Conservation (phyloP, 2,329 filamentous ascomycete genomes). For the Sphaerostilbella broomeana region DNA sequence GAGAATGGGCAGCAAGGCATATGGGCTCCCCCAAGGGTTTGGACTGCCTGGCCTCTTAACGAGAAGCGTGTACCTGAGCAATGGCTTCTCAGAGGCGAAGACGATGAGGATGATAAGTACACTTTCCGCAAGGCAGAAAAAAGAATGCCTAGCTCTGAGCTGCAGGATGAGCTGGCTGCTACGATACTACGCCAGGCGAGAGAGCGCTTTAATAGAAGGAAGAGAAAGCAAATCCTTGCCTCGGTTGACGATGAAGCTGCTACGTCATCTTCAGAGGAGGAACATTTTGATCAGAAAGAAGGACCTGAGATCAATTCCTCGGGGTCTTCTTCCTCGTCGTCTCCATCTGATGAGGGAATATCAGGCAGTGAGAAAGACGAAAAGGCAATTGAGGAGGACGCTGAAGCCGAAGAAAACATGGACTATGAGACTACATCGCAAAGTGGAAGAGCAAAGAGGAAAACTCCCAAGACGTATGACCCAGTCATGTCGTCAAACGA, state of each 20-base stretch:
- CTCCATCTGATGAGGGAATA: background rate
- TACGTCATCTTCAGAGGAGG: too few relatives aligned
- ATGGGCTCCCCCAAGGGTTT: constrained; percentile 52
- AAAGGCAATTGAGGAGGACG: constrained; percentile 8
- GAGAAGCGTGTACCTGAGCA: constrained; percentile 53
- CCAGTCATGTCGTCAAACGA: constrained; percentile 65
- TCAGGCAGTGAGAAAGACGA: background rate
- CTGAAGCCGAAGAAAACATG: constrained; percentile 8
- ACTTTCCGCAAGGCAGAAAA: constrained; percentile 40
- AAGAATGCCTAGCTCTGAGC: constrained; percentile 47
- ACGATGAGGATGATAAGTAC: constrained; percentile 44
- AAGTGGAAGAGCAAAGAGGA: background rate
- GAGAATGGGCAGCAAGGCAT: constrained; percentile 24
- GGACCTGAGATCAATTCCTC: too few relatives aligned
- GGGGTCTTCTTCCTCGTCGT: too few relatives aligned
- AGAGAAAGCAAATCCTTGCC: constrained; percentile 5
- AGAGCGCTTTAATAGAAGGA: constrained; percentile 45
- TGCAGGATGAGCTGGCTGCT: constrained; percentile 67
- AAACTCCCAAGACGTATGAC: constrained; percentile 24
- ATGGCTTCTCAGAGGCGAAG: constrained; percentile 32
- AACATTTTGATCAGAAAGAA: constrained; percentile 3
- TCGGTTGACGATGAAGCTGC: constrained; percentile 6
- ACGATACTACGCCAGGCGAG: constrained; percentile 61
- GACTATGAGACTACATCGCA: constrained; percentile 10
- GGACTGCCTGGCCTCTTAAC: constrained; percentile 82